These are phyloP conservation scores for Mycena kentingensis DNA, from an alignment of 768 basidiomycete species.

Conservation along the genomic window DNA sequence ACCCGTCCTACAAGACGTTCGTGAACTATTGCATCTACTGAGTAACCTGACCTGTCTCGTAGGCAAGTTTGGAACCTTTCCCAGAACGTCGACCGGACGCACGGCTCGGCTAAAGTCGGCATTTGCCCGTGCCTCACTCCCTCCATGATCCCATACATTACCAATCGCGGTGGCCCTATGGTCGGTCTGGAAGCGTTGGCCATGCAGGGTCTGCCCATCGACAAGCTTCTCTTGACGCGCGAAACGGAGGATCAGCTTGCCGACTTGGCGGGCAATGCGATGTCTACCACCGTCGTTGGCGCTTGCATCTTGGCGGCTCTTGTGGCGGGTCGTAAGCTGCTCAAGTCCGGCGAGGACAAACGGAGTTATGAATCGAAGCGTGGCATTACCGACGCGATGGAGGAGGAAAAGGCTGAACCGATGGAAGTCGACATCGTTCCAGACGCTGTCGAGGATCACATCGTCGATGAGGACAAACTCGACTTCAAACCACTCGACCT, in stretches of 20 bases:
- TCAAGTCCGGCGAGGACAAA: slow-evolving; percentile 66
- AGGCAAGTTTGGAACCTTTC: slow-evolving; percentile 95
- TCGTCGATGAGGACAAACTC: slow-evolving; percentile 75
- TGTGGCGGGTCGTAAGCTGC: slow-evolving; percentile 61
- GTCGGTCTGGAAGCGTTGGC: slow-evolving; percentile 90
- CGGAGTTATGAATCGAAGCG: slow-evolving; percentile 71
- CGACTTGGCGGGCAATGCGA: slow-evolving; percentile 94
- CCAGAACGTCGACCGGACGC: slow-evolving; percentile 93
- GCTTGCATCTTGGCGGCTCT: slow-evolving; percentile 85
- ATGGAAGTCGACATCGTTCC: slow-evolving; percentile 51
- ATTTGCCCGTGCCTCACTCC: slow-evolving; percentile 94
- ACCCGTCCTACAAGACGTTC: slow-evolving; percentile 88
- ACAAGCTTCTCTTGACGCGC: slow-evolving; percentile 87
- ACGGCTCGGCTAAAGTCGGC: slow-evolving; percentile 76
- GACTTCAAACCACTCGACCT: slow-evolving; percentile 67
- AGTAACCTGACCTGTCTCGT: slow-evolving; percentile 16
- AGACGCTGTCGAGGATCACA: slow-evolving; percentile 44
- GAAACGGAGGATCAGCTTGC: slow-evolving; percentile 93
- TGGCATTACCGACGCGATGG: slow-evolving; percentile 34
- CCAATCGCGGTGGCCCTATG: slow-evolving; percentile 95
- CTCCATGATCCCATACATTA: slow-evolving; percentile 95
- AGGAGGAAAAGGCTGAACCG: slow-evolving; percentile 36
- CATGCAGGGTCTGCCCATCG: slow-evolving; percentile 92
- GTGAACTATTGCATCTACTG: slow-evolving; percentile 27
- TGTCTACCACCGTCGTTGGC: slow-evolving; percentile 97